Conservation (phyloP, 257 asterid species). For the Gentiana macrophylla region DNA sequence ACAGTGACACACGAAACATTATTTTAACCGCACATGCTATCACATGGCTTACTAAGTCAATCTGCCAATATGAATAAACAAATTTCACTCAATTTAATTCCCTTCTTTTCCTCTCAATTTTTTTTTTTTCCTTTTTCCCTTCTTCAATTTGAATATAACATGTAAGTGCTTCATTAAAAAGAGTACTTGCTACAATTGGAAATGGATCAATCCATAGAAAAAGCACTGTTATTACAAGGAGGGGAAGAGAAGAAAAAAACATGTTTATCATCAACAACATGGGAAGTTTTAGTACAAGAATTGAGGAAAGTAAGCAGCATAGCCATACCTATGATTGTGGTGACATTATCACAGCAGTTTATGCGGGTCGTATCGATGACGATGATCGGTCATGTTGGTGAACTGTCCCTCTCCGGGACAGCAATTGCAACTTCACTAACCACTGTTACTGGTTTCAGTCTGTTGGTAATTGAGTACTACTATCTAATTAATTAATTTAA, state of each 20-base stretch:
- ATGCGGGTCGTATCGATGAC: constrained; percentile 23
- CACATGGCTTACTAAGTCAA: too few species aligned
- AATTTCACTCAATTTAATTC: too few species aligned
- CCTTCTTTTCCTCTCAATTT: too few species aligned
- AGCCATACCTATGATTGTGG: constrained; percentile 28
- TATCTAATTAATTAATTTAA: too few species aligned
- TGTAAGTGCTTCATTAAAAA: too few species aligned
- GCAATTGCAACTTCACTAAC: constrained; percentile 32
- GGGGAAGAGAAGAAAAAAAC: background rate
- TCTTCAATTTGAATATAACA: background rate
- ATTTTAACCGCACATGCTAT: too few species aligned
- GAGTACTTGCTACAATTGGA: background rate
- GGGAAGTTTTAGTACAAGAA: constrained; percentile 10
- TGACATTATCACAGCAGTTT: constrained; percentile 26
- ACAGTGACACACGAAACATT: too few species aligned
- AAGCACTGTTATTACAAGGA: background rate
- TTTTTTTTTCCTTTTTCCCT: too few species aligned
- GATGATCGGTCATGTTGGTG: constrained; percentile 35
- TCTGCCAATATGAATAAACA: too few species aligned
- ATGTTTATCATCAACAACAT: background rate
- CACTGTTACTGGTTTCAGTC: constrained; percentile 35
- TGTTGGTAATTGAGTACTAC: constrained; percentile 19
- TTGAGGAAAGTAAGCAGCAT: constrained; percentile 19
- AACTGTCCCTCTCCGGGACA: constrained; percentile 27
- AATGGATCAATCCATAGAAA: constrained; percentile 14